phyloP scores from a whole-genome alignment of 1,284 basidiomycete genomes.

The Ustilago shanxiensis region DNA sequence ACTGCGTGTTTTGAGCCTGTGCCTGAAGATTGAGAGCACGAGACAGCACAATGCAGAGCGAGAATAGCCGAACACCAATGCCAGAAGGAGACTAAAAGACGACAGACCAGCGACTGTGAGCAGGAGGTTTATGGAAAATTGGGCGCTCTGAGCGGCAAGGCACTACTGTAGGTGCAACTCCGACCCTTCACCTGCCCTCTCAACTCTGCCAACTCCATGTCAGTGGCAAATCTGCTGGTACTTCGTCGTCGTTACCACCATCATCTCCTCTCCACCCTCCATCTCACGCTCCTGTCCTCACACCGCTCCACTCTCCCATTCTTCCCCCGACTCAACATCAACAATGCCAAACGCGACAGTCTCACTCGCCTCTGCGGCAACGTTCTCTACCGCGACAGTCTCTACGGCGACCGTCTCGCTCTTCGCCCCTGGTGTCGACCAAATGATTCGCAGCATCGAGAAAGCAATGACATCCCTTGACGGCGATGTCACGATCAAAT shows the following conservation, averaged over 20 bases:
- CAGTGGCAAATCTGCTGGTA: neutral
- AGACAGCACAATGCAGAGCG: neutral
- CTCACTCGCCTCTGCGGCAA: neutral
- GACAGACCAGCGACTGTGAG: neutral
- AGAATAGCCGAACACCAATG: neutral
- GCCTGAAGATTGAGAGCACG: slow-evolving; percentile 13
- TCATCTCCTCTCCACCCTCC: slow-evolving; percentile 6
- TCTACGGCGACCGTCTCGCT: slow-evolving; percentile 28
- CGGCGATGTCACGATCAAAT: slow-evolving; percentile 27
- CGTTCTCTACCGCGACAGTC: neutral
- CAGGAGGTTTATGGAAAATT: neutral
- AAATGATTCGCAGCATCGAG: slow-evolving; percentile 39
- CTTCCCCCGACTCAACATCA: neutral
- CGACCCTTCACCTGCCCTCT: slow-evolving; percentile 1
- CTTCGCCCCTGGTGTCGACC: slow-evolving; percentile 40
- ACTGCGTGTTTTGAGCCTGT: neutral
- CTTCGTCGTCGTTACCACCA: neutral
- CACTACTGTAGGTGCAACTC: slow-evolving; percentile 3
- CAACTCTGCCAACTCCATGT: neutral
- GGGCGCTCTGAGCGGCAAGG: neutral
- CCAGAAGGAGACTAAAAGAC: neutral
- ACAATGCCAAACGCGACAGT: neutral
- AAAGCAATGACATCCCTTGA: slow-evolving; percentile 17
- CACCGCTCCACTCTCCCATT: neutral
- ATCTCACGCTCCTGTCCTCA: neutral